Evolutionary conservation across 2,329 filamentous ascomycete species (phyloP), one percentile per base, ranked within the genome.

Genomic region (Dothideomycetes sp.): DNA sequence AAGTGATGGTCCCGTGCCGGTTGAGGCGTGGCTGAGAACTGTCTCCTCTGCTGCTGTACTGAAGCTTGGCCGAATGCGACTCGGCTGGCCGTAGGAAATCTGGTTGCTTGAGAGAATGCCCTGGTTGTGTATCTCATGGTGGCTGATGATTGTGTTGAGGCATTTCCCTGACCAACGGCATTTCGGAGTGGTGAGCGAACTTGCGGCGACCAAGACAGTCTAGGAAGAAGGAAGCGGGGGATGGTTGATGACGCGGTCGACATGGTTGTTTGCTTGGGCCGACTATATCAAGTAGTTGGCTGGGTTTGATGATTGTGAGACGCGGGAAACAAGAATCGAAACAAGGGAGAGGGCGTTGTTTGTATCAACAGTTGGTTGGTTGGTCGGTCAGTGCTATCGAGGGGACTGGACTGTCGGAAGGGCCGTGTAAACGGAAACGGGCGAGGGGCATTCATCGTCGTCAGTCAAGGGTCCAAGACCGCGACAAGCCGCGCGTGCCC

Each of bases 1-100:
- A 98, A 98, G 63, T 98, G 88, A 63, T 98, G 91, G 55, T 95
- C 88, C 49, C 83, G 76, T 38, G 62, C 59, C 36, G 67, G 73
- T 25, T 64, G 54, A 2, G 75, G 59, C 1, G 84, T 82, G 24
- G 78, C 74, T 60, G 87, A 82, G 59, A 95, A 89, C 41, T 49
- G 40, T 39, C 63, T 27, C 13, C 24, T 45, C 10, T 23, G 39
- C 20, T 33, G 15, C 18, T 33, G 27, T 13, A 22, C 29, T 13
- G 24, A 30, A n/a, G 32, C 20, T 29, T 35, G 39, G 9, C 28
- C 24, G 4, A 32, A 38, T 20, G 43, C 28, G 18, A 28, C 22
- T 9, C 33, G 17, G 17, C 24, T 24, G 19, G 25, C 13, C 10
- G 23, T 17, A 20, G 34, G 33, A 24, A 33, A 40, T 24, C 11